Base-by-base conservation (phyloP, 2,329 filamentous ascomycete species). In the Tolypocladium capitatum region DNA sequence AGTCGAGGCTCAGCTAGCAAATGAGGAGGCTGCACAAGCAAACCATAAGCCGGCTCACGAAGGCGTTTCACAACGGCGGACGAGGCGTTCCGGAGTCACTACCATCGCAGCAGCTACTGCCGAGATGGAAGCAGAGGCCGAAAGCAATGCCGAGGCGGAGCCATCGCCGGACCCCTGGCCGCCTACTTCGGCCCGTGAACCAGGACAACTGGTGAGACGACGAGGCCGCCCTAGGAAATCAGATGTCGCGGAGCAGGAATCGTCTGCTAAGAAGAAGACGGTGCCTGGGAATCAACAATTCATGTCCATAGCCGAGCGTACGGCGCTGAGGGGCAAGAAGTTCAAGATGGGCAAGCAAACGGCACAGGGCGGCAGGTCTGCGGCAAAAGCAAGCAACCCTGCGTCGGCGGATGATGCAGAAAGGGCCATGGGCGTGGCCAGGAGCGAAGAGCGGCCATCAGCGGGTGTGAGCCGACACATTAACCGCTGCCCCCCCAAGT, bases 231-330 rank as follows among this genome's bases (percentile, higher is more conserved):
- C 59, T 35, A 53, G 54, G 35, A 52, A 48, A 43, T 57, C 55
- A 13, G 55, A 56, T 14, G 44, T 46, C 34, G 35, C 46, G 48
- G 32, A 48, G 21, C 40, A 46, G 21, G 43, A 44, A 13, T 40
- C 46, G 31, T 28, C 48, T 9, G 36, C 48, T 20, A 46, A 47
- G 24, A 49, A 35, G 13, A 40, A 46, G n/a, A 38, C 46, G 13
- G 38, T 48, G 13, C 48, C 58, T 16, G 51, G 49, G 30, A 53
- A 57, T 42, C 57, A 56, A 11, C 60, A 64, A 11, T 68, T 73
- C 43, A 65, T 80, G 64, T 79, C 76, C 6, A 72, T 80, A 71
- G 69, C 70, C 34, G 76, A 80, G 54, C 69, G 74, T n/a, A 72
- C 78, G 68, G 73, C 70, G 32, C 62, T 76, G 2, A 68, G 63